phyloP scores from a whole-genome alignment of 78 protist species.

The Chrysochromulina tobinii region DNA sequence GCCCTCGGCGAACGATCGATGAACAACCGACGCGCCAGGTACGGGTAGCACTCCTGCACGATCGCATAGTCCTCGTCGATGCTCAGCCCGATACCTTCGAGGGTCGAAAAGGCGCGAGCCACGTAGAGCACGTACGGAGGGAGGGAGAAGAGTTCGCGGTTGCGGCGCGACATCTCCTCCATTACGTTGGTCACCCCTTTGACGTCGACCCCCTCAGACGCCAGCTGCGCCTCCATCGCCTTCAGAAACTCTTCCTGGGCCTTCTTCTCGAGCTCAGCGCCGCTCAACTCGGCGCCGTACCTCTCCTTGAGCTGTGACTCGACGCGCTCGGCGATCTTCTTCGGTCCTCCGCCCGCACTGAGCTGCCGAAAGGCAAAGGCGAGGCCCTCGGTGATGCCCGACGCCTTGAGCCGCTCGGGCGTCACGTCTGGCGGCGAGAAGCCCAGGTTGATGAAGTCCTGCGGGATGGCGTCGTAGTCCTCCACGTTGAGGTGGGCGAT shows the following conservation, averaged over 20 bases:
- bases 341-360: conserved; percentile 33
- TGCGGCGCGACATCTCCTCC: conserved; percentile 11
- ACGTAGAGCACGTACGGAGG: conserved; percentile 45
- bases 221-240: not conserved
- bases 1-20: no score
- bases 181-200: conserved; percentile 2
- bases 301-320: not conserved
- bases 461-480: not conserved
- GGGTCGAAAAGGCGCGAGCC: not conserved
- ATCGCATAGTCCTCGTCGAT: no score
- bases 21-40: no score
- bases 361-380: conserved; percentile 4
- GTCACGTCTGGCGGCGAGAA: conserved; percentile 5
- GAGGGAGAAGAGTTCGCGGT: not conserved
- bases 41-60: no score
- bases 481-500: conserved; percentile 40
- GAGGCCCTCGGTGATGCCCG: not conserved
- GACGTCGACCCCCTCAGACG: not conserved
- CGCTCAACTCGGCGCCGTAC: conserved; percentile 9
- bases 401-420: not conserved
- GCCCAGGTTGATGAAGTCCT: conserved; percentile 37
- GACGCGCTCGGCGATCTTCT: conserved; percentile 39
- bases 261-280: not conserved
- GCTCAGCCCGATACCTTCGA: conserved; percentile 12
- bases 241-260: not conserved